Evolutionary conservation across 208 protist species (phyloP), one percentile per base, ranked within the genome.

Genomic region (Sergeia podlipaevii): DNA sequence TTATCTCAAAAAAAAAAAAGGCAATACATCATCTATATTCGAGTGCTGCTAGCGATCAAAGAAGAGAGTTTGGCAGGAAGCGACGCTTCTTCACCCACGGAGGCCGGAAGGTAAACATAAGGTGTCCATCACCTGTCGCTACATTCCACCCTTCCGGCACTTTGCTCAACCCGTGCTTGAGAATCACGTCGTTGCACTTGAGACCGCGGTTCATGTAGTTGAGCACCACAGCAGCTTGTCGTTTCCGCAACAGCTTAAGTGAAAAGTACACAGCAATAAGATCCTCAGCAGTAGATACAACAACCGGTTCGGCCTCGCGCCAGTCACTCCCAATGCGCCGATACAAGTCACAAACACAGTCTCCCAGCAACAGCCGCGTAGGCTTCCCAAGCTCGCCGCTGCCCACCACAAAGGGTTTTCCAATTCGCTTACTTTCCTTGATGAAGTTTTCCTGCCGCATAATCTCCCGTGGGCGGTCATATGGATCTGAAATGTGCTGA

Each of bases 221-320:
- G 48, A 90, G 50, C 27, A 94, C 61, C 36, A 64, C 74, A 26
- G 46, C 48, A 18, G 70, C 64, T 32, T 74, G 56, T 27, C 67
- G 46, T 37, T 70, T 72, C 20, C 74, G 70, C 7, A 91, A 46
- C 18, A 51, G 52, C 18, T 73, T 43, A 0, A 84, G 24, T 2
- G 67, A 70, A 28, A 93, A 90, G 59, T 89, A 96, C 6, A 96
- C 70, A 11, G 89, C 87, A 39, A 96, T 73, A 30, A 95, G 77
- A 43, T 96, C 90, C 49, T 96, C 90, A 1, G 81, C 82, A 26
- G 86, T 95, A 26, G 87, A 85, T 7, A 96, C 70, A 17, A 95
- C 78, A 24, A 80, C 77, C 15, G 82, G 84, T 44, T 70, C 56
- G 6, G 84, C 71, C 48, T 77, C 73, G 1, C 47, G 56, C 90